phyloP scores from a whole-genome alignment of 2,329 filamentous ascomycete species.

The Botrytis aclada region DNA sequence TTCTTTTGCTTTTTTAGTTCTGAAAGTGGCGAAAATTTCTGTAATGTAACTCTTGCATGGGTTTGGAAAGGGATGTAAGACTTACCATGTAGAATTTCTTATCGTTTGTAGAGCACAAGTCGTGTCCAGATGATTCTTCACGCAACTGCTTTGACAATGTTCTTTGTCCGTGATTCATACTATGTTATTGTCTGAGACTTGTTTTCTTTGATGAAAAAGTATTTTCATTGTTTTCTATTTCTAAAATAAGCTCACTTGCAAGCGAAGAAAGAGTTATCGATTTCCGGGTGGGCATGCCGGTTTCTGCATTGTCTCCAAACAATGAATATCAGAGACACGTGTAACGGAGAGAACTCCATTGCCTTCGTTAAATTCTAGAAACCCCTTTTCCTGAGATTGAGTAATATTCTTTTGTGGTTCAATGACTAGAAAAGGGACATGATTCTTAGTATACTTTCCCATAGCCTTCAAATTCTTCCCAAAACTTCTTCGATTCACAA shows the following conservation, averaged over 20 bases:
- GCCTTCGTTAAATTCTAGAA: slow-evolving; percentile 6
- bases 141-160: background rate
- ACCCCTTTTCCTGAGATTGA: background rate
- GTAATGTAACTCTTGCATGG: background rate
- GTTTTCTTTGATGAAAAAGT: background rate
- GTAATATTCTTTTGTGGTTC: background rate
- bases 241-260: background rate
- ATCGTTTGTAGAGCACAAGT: background rate
- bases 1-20: background rate
- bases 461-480: background rate
- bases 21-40: background rate
- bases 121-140: background rate
- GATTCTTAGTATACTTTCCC: background rate
- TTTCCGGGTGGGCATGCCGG: background rate
- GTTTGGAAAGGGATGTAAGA: background rate
- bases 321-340: background rate
- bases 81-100: background rate
- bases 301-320: background rate
- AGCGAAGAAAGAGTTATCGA: background rate
- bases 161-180: slow-evolving; percentile 6
- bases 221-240: background rate
- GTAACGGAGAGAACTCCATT: background rate
- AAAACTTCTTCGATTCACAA: background rate
- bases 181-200: slow-evolving; percentile 8
- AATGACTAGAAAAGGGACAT: slow-evolving; percentile 2